phyloP scores from a whole-genome alignment of 768 basidiomycete genomes.

The Suillus alpinus region DNA sequence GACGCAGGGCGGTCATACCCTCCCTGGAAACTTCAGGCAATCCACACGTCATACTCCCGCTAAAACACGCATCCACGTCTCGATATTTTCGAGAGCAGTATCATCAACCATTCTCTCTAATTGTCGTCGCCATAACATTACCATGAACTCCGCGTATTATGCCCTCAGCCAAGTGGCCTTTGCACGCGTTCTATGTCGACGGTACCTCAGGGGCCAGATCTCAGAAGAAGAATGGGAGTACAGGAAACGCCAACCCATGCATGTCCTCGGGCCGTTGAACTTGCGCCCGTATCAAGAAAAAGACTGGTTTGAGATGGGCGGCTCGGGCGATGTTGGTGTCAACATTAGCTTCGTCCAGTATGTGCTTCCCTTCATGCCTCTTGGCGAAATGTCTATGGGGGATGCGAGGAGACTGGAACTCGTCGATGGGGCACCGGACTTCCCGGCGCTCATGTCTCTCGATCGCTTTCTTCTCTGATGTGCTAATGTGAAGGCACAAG shows the following conservation, averaged over 20 bases:
- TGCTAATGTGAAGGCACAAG: slow-evolving; percentile 34
- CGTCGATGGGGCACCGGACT: slow-evolving; percentile 38
- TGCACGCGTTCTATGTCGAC: slow-evolving; percentile 45
- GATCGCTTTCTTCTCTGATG: slow-evolving; percentile 46
- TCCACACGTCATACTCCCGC: slow-evolving; percentile 40
- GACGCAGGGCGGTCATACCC: slow-evolving; percentile 52
- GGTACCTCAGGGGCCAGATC: slow-evolving; percentile 45
- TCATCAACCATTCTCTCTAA: slow-evolving; percentile 30
- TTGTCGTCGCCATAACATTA: slow-evolving; percentile 41
- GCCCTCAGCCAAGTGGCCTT: slow-evolving; percentile 49
- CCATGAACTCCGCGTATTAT: slow-evolving; percentile 49
- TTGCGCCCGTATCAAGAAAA: slow-evolving; percentile 46
- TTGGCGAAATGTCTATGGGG: slow-evolving; percentile 16
- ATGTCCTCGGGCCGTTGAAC: slow-evolving; percentile 48
- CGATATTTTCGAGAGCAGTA: slow-evolving; percentile 25
- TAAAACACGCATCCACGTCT: slow-evolving; percentile 24
- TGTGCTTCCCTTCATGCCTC: slow-evolving; percentile 46
- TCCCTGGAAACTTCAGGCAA: slow-evolving; percentile 40
- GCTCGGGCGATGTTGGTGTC: slow-evolving; percentile 38
- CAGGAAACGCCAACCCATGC: slow-evolving; percentile 47
- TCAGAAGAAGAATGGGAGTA: slow-evolving; percentile 49
- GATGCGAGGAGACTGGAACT: slow-evolving; percentile 25
- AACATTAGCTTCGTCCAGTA: slow-evolving; percentile 43
- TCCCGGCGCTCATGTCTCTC: slow-evolving; percentile 38
- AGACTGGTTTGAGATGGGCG: slow-evolving; percentile 44